phyloP scores from a whole-genome alignment of 192 early-diverging fungal species.

The Thoreauomyces humboldtii region DNA sequence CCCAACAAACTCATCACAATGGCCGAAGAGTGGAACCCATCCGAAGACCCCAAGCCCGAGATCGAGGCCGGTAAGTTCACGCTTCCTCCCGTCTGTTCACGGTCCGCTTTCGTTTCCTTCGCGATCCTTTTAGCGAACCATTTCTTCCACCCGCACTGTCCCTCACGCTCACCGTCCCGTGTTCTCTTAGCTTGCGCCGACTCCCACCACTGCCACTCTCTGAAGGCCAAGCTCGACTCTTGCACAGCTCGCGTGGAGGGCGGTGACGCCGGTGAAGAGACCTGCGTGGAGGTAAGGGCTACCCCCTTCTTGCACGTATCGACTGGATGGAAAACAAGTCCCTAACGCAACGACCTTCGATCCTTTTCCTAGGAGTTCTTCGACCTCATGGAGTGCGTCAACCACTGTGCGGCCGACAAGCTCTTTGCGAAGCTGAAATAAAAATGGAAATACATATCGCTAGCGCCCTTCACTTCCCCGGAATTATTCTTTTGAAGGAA shows the following conservation, averaged over 20 bases:
- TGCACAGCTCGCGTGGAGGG: conserved; percentile 16
- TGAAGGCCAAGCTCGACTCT: conserved; percentile 15
- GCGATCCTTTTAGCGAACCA: too few relatives aligned
- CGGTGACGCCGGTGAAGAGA: conserved; percentile 19
- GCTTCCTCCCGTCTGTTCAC: too few relatives aligned
- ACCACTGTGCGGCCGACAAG: conserved; percentile 32
- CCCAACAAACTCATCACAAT: not conserved
- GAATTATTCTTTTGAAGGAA: too few relatives aligned
- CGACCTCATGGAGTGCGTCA: conserved; percentile 29
- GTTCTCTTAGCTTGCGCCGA: conserved; percentile 8
- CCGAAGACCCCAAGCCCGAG: conserved; percentile 28
- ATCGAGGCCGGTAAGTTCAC: conserved; percentile 24
- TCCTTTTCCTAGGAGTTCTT: too few relatives aligned
- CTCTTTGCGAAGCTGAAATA: conserved; percentile 25
- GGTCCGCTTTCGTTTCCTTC: too few relatives aligned
- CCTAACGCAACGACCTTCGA: too few relatives aligned
- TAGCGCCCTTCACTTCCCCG: too few relatives aligned
- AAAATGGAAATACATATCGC: too few relatives aligned
- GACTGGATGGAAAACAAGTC: too few relatives aligned
- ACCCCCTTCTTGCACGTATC: too few relatives aligned
- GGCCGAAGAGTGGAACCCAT: conserved; percentile 28
- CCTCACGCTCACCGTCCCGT: too few relatives aligned
- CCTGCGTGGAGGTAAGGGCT: conserved; percentile 24
- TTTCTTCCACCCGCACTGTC: too few relatives aligned
- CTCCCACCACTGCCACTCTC: conserved; percentile 26